A percentile compares a stretch with the other conserved stretches of the same genome.
Evolutionary conservation across 2,329 filamentous ascomycete genomes (phyloP).

Genomic region (Xylaria sp.): DNA sequence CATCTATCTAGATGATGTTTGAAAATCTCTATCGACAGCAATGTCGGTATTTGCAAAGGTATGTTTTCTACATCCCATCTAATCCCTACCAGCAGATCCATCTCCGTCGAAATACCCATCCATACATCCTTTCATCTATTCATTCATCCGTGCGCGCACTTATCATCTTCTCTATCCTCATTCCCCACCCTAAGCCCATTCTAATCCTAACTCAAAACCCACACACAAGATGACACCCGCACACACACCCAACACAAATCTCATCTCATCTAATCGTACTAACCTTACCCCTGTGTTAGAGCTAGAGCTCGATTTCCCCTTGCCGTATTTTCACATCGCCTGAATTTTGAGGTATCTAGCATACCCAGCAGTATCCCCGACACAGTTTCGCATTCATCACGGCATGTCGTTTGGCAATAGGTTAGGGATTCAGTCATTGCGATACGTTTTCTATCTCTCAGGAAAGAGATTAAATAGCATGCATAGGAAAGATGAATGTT

Average conservation of each 20-base stretch:
- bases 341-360: too few relatives aligned
- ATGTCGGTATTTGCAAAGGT: conserved; percentile 10
- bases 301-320: background rate
- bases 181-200: background rate
- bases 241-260: background rate
- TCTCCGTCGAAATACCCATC: background rate
- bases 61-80: background rate
- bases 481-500: background rate
- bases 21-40: background rate
- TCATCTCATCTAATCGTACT: background rate
- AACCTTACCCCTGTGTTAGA: background rate
- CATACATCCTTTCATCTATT: background rate
- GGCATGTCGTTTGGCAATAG: background rate
- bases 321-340: too few relatives aligned
- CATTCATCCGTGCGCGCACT: background rate
- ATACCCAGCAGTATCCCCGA: too few relatives aligned
- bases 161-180: background rate
- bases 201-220: background rate
- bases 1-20: background rate
- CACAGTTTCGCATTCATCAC: background rate
- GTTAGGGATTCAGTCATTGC: too few relatives aligned
- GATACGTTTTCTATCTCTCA: background rate
- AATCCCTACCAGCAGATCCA: background rate
- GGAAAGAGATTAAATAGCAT: background rate
- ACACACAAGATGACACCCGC: background rate